Conservation (phyloP, 2,329 filamentous ascomycete genomes). For the Ambrosiella cleistominuta region DNA sequence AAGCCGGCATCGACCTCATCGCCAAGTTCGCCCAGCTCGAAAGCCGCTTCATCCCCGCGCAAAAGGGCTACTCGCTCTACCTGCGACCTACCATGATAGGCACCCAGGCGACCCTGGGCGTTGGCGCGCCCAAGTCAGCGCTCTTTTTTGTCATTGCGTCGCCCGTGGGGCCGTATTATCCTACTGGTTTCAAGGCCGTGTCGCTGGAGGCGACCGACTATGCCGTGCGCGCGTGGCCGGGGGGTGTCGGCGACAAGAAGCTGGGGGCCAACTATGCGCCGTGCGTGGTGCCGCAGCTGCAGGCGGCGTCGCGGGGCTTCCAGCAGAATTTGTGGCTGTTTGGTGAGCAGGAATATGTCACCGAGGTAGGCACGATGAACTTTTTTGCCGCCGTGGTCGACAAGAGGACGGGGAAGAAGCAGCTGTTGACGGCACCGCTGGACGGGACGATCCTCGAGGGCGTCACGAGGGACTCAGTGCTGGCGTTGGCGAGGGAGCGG, state of each 20-base stretch:
- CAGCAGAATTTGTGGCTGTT: constrained; percentile 99
- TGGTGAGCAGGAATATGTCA: constrained; percentile 85
- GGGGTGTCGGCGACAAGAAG: constrained; percentile 95
- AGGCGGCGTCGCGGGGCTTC: constrained; percentile 79
- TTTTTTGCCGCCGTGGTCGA: constrained; percentile 77
- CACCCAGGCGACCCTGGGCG: constrained; percentile 83
- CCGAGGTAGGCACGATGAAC: constrained; percentile 98
- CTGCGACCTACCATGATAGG: constrained; percentile 93
- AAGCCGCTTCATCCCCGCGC: constrained; percentile 72
- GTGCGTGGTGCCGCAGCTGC: constrained; percentile 87
- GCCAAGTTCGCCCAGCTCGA: constrained; percentile 64
- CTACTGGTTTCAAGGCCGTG: constrained; percentile 93
- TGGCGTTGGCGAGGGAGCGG: constrained; percentile 70
- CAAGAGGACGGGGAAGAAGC: constrained; percentile 75
- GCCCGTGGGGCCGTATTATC: constrained; percentile 94
- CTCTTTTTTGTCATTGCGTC: constrained; percentile 90
- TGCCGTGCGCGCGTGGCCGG: constrained; percentile 92
- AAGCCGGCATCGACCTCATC: constrained; percentile 65
- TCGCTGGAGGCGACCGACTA: constrained; percentile 92
- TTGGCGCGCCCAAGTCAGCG: constrained; percentile 79
- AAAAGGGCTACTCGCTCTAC: constrained; percentile 84
- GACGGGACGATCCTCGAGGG: constrained; percentile 95
- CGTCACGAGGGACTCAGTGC: constrained; percentile 79
- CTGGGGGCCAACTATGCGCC: constrained; percentile 98
- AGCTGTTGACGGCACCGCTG: constrained; percentile 84